A percentile compares a stretch with the other conserved stretches of the same genome.
Evolutionary conservation across 371 early-diverging fungal species (phyloP).

Genomic region (Circinella minor): DNA sequence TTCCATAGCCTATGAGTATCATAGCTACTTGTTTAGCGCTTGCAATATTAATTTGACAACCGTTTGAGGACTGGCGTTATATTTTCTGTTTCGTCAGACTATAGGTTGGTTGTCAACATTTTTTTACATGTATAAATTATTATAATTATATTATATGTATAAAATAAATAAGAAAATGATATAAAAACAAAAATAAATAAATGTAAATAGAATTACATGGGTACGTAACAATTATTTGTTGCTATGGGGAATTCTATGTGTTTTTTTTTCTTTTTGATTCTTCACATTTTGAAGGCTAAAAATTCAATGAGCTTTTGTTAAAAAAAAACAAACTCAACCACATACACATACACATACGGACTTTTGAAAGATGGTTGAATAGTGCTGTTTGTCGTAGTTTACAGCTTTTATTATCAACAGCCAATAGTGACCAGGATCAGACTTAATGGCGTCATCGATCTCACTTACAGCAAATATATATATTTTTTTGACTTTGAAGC

Average conservation of each 20-base stretch:
- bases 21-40: slow-evolving; percentile 4
- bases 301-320: too few species aligned
- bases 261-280: too few species aligned
- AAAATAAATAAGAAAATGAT: slow-evolving; percentile 3
- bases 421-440: background rate
- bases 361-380: too few species aligned
- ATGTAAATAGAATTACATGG: too few species aligned
- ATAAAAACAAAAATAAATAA: background rate
- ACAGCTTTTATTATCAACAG: background rate
- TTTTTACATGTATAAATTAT: background rate
- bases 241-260: too few species aligned
- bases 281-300: too few species aligned
- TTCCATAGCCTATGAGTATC: slow-evolving; percentile 1
- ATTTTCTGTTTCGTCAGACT: slow-evolving; percentile 6
- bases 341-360: too few species aligned
- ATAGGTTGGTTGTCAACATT: slow-evolving; percentile 1
- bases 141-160: background rate
- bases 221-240: too few species aligned
- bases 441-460: slow-evolving; percentile 6
- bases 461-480: background rate
- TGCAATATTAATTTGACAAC: slow-evolving; percentile 6
- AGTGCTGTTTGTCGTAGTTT: too few species aligned
- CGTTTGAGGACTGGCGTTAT: slow-evolving; percentile 9
- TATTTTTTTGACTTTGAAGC: background rate
- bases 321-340: too few species aligned